phyloP scores from a whole-genome alignment of 768 basidiomycete genomes.

The Thelephora ganbajun region DNA sequence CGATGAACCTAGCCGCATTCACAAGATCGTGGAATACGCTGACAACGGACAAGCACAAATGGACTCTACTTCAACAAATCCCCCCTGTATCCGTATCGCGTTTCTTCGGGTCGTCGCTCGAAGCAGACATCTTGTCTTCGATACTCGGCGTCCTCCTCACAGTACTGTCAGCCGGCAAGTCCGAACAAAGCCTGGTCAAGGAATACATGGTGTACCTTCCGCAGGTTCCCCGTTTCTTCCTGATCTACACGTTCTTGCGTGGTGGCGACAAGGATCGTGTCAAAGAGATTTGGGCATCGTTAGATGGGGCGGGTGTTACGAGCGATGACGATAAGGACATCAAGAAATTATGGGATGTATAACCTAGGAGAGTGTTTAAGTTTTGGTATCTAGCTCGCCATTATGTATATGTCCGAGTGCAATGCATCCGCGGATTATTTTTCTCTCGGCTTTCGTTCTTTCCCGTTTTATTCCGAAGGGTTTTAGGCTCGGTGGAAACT shows the following conservation, averaged over 20 bases:
- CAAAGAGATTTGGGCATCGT: slow-evolving; percentile 28
- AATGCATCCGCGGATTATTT: too few species aligned
- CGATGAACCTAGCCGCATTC: slow-evolving; percentile 48
- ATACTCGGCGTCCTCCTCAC: slow-evolving; percentile 38
- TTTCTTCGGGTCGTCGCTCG: slow-evolving; percentile 59
- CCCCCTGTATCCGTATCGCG: slow-evolving; percentile 39
- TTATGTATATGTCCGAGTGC: too few species aligned
- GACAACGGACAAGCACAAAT: slow-evolving; percentile 29
- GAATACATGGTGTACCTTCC: slow-evolving; percentile 41
- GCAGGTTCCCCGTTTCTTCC: slow-evolving; percentile 46
- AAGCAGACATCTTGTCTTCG: slow-evolving; percentile 44
- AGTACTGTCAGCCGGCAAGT: slow-evolving; percentile 10
- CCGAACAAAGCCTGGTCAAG: slow-evolving; percentile 14
- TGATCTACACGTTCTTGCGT: slow-evolving; percentile 50
- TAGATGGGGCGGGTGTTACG: slow-evolving; percentile 14
- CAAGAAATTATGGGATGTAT: background rate
- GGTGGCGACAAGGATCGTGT: slow-evolving; percentile 35
- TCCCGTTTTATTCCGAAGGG: too few species aligned
- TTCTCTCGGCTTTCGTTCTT: too few species aligned
- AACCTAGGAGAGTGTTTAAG: background rate
- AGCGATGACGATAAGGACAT: slow-evolving; percentile 7
- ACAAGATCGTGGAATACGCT: slow-evolving; percentile 40
- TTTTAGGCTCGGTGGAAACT: too few species aligned
- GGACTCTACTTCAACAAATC: slow-evolving; percentile 42
- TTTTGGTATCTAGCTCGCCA: background rate